Conservation (phyloP, 352 stramenopile genomes). For the Phytophthora melonis region DNA sequence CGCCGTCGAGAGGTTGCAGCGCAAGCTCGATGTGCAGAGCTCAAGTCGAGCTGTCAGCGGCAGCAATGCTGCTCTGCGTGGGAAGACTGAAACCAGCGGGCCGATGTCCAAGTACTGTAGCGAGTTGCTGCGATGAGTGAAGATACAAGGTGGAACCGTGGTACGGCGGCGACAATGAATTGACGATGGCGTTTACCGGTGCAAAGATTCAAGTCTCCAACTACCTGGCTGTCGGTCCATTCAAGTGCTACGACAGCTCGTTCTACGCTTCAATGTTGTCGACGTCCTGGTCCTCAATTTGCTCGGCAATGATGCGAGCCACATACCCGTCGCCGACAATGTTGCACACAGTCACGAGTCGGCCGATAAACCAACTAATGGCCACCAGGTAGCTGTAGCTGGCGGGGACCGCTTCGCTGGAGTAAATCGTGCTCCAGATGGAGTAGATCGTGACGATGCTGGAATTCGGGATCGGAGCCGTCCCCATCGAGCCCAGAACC, state of each 20-base stretch:
- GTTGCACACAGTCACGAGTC: slow-evolving; percentile 79
- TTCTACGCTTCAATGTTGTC: slow-evolving; percentile 28
- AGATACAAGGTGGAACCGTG: too few species aligned
- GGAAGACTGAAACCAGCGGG: too few species aligned
- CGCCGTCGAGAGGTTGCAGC: slow-evolving; percentile 17
- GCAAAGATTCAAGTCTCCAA: not conserved
- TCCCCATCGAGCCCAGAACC: slow-evolving; percentile 65
- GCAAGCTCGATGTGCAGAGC: slow-evolving; percentile 12
- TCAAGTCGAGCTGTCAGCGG: not conserved
- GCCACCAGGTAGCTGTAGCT: slow-evolving; percentile 81
- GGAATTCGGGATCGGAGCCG: slow-evolving; percentile 74
- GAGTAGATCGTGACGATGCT: slow-evolving; percentile 82
- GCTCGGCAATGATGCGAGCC: slow-evolving; percentile 78
- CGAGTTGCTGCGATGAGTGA: too few species aligned
- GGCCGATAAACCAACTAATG: slow-evolving; percentile 78
- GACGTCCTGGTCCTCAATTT: slow-evolving; percentile 66
- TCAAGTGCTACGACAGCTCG: not conserved
- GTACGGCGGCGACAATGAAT: not conserved
- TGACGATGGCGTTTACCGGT: not conserved
- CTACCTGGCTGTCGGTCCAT: not conserved
- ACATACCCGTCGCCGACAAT: slow-evolving; percentile 76
- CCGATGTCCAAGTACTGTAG: too few species aligned
- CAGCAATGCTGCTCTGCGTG: not conserved
- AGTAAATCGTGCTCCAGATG: slow-evolving; percentile 78
- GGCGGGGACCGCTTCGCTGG: slow-evolving; percentile 53